Evolutionary conservation across 2,329 filamentous ascomycete genomes (phyloP).

Genomic region (Nemania serpens): DNA sequence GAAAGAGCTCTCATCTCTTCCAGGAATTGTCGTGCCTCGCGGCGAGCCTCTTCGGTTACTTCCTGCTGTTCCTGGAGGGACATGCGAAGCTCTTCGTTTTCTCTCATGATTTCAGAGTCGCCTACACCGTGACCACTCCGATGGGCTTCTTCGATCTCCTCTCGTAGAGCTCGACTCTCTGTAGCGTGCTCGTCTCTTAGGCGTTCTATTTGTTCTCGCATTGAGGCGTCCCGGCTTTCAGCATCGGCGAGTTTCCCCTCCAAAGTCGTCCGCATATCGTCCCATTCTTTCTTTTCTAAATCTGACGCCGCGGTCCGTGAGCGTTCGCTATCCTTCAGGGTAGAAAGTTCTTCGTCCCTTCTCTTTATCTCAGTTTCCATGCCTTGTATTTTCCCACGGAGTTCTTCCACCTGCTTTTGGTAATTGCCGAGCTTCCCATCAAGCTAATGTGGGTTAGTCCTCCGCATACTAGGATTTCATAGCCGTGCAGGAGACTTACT

Average conservation of each 20-base stretch:
- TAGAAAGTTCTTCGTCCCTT: constrained; percentile 73
- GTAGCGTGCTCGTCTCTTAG: constrained; percentile 70
- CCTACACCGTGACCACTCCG: constrained; percentile 42
- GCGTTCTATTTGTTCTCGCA: constrained; percentile 79
- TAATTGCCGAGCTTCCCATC: constrained; percentile 79
- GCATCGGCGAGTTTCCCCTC: constrained; percentile 77
- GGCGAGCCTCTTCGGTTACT: constrained; percentile 83
- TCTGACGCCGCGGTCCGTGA: constrained; percentile 56
- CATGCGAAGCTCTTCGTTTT: constrained; percentile 70
- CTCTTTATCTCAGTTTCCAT: constrained; percentile 72
- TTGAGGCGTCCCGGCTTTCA: constrained; percentile 75
- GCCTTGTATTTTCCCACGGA: constrained; percentile 73
- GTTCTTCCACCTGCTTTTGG: constrained; percentile 73
- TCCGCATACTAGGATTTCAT: background rate
- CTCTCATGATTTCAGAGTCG: constrained; percentile 63
- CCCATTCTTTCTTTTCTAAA: constrained; percentile 72
- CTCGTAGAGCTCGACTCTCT: constrained; percentile 65
- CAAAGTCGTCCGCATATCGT: constrained; percentile 66
- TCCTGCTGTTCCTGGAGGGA: constrained; percentile 75
- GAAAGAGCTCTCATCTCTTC: constrained; percentile 89
- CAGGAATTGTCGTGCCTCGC: constrained; percentile 81
- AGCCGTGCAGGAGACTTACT: constrained; percentile 33
- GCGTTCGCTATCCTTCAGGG: constrained; percentile 63
- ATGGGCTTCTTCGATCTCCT: constrained; percentile 63
- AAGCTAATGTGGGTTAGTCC: constrained; percentile 47